Base-by-base conservation (phyloP, 306 rosid genomes). In the Castanospermum australe region DNA sequence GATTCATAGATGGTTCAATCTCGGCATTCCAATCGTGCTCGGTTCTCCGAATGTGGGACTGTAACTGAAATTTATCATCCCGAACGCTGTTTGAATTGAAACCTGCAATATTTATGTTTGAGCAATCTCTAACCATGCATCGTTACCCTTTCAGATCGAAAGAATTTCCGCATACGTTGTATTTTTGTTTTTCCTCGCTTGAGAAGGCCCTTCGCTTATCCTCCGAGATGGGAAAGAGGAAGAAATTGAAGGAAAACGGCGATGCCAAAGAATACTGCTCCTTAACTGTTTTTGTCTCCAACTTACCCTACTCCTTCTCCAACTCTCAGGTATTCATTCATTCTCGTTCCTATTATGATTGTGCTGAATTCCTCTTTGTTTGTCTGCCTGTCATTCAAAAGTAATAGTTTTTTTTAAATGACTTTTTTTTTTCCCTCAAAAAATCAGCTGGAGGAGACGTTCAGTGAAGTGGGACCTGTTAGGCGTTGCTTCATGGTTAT, bases 401-500 rank as follows among this genome's bases (percentile, higher is more conserved):
- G 55, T 14, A 18, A 18, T 13, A 18, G 5, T 18, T 9, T n/a
- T 52, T 39, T 45, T 33, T 62, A 14, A 5, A 39, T 71, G 57
- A 4, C 52, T 56, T 57, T 18, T 25, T 44, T 6, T 32, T 24
- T 79, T 73, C 30, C 51, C 30, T 54, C 3, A 60, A 51, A 42
- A 33, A 22, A 36, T 81, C 89, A 94, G 99, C 88, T 92, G 68
- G 99, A 92, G 73, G 96, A 92, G 84, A 79, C 92, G 0, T 93
- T 93, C 85, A 84, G 94, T 57, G 98, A 91, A 56, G 91, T 91
- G 33, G 99, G 99, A 68, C 99, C 98, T 25, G 82, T 93, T 57
- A 82, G 98, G 83, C 91, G 98, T 39, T 88, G 97, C 74, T 95
- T 93, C 88, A 82, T 95, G 97, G 99, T 91, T 73, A 86, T 87